Percentiles rank a stretch among this genome's conserved stretches.
Evolutionary conservation across 371 early-diverging fungal genomes (phyloP).

Genomic region (Apophysomyces trapeziformis): DNA sequence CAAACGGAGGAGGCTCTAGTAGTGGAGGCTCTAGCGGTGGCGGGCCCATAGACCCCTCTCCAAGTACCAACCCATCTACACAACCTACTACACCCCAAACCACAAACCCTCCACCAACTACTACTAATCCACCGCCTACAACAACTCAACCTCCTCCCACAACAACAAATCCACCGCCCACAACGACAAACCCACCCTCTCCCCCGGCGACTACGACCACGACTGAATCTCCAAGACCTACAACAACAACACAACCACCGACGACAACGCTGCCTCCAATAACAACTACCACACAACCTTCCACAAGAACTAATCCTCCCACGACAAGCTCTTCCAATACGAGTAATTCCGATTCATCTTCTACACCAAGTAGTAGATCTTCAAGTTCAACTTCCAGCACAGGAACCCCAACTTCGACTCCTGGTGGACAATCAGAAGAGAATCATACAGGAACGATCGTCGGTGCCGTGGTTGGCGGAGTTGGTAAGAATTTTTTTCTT

Average conservation of each 20-base stretch:
- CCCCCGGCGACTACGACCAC: conserved; percentile 12
- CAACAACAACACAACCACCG: conserved; percentile 1
- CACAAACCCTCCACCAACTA: conserved; percentile 18
- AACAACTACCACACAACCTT: not conserved
- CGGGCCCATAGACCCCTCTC: not conserved
- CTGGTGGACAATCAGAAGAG: not conserved
- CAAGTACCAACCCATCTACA: conserved; percentile 1
- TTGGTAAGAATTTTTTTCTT: conserved; percentile 34
- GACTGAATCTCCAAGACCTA: conserved; percentile 9
- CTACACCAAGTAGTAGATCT: not conserved
- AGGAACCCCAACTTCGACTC: not conserved
- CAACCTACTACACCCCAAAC: not conserved
- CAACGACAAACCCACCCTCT: conserved; percentile 19
- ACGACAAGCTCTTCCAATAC: conserved; percentile 4
- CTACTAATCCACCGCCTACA: conserved; percentile 15
- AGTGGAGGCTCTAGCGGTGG: not conserved
- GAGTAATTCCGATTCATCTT: not conserved
- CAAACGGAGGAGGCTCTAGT: conserved; percentile 1
- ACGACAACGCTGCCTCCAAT: conserved; percentile 14
- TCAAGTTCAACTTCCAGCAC: conserved; percentile 4
- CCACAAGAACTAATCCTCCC: not conserved
- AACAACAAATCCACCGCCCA: conserved; percentile 8
- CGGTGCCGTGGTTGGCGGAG: conserved; percentile 45
- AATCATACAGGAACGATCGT: conserved; percentile 35
- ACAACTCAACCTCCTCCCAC: conserved; percentile 8